Percentiles rank a stretch among this genome's conserved stretches.
These are phyloP conservation scores for Cutaneotrichosporon cyanovorans DNA, from an alignment of 1,284 basidiomycete genomes.

Conservation along the genomic window DNA sequence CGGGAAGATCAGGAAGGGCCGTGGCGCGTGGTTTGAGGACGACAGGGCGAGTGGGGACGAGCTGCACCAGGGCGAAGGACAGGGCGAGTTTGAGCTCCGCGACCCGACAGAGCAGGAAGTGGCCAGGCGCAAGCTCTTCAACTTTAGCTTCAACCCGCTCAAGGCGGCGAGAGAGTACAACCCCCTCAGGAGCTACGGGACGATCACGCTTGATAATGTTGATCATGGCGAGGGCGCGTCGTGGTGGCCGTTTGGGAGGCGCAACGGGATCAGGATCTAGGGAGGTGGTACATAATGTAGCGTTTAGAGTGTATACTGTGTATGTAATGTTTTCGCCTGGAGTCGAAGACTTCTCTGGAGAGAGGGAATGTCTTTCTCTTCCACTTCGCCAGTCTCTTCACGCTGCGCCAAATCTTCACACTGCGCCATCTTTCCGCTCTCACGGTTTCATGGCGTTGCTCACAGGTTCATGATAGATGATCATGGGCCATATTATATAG, in stretches of 20 bases:
- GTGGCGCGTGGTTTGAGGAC: background rate
- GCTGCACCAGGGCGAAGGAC: no score
- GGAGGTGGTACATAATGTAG: background rate
- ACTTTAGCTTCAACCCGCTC: no score
- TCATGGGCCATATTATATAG: no score
- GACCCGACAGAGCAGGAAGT: no score
- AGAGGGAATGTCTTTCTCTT: no score
- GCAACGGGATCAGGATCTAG: background rate
- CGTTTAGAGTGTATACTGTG: background rate
- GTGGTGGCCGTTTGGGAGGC: conserved; percentile 5
- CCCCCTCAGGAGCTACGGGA: conserved; percentile 4
- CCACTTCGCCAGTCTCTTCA: no score
- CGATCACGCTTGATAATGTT: conserved; percentile 3
- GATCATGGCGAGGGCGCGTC: background rate
- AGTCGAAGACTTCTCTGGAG: no score
- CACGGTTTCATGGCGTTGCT: no score
- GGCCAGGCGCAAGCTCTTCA: no score
- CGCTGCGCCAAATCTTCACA: no score
- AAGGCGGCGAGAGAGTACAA: background rate
- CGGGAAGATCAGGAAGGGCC: conserved; percentile 3
- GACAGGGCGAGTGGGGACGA: background rate
- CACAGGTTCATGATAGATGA: no score
- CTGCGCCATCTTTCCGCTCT: no score
- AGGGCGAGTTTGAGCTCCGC: conserved; percentile 1
- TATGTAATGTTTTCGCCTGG: conserved; percentile 6